Conservation (phyloP, 1,139 yeast species). For the Neolecta irregularis region DNA sequence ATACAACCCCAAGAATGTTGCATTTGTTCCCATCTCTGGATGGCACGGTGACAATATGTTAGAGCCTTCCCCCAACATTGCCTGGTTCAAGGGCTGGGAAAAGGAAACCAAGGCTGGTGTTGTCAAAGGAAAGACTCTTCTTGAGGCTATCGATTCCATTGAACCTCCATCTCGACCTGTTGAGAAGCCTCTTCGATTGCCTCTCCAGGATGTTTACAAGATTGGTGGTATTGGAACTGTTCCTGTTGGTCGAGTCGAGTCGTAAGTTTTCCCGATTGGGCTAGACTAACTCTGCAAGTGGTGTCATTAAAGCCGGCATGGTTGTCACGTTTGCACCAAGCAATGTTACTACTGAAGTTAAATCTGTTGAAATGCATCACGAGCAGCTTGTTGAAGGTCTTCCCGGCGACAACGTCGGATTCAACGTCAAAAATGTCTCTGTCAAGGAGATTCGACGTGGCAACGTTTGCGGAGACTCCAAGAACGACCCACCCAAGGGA, state of each 20-base stretch:
- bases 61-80: constrained; percentile 66
- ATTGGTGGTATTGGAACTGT: constrained; percentile 88
- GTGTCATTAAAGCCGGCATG: constrained; percentile 85
- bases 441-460: constrained; percentile 91
- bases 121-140: constrained; percentile 68
- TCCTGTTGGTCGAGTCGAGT: constrained; percentile 90
- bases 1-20: constrained; percentile 82
- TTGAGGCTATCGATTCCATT: constrained; percentile 76
- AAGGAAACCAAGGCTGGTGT: constrained; percentile 73
- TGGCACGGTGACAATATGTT: constrained; percentile 94
- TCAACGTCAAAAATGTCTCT: constrained; percentile 90
- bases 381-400: constrained; percentile 71
- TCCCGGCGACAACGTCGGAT: constrained; percentile 92
- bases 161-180: constrained; percentile 77
- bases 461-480: constrained; percentile 90
- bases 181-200: constrained; percentile 82
- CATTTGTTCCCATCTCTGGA: constrained; percentile 86
- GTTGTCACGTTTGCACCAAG: constrained; percentile 82
- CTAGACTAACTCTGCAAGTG: no score
- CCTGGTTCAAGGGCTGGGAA: constrained; percentile 88
- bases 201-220: constrained; percentile 86
- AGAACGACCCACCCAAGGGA: constrained; percentile 84
- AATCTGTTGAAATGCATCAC: constrained; percentile 91
- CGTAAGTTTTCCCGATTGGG: no score
- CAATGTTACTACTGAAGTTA: constrained; percentile 84